Evolutionary conservation across 116 monocot species (phyloP).

Genomic region (Iris pallida): DNA sequence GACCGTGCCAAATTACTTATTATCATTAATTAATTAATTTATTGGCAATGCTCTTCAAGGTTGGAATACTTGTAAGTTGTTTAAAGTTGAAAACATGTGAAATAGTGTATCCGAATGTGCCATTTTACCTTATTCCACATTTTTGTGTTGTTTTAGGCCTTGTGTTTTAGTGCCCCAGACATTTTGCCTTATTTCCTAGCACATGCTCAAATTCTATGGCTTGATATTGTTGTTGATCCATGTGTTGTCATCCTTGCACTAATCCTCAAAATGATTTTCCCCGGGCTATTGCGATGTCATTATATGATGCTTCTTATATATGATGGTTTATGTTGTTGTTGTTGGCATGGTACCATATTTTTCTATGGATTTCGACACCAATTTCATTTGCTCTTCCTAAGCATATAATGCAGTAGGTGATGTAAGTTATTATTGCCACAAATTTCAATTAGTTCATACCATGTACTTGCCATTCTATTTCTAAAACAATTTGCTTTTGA

Average conservation of each 20-base stretch:
- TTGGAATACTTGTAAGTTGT: too few relatives aligned
- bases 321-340: conserved; percentile 85
- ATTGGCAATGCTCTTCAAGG: too few relatives aligned
- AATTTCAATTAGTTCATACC: not conserved
- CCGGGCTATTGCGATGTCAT: conserved; percentile 68
- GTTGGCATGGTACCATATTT: conserved; percentile 97
- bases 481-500: conserved; percentile 10
- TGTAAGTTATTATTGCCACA: conserved; percentile 34
- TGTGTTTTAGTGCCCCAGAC: conserved; percentile 86
- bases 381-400: conserved; percentile 90
- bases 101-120: too few relatives aligned
- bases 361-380: conserved; percentile 92
- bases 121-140: not conserved
- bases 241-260: conserved; percentile 82
- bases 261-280: conserved; percentile 94
- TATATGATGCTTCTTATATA: conserved; percentile 86
- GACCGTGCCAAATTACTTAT: too few relatives aligned
- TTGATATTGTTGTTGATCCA: conserved; percentile 81
- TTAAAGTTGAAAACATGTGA: too few relatives aligned
- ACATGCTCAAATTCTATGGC: conserved; percentile 59
- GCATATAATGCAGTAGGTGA: conserved; percentile 90
- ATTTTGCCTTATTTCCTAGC: conserved; percentile 72
- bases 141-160: conserved; percentile 45
- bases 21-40: too few relatives aligned
- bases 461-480: too few relatives aligned